Conservation (phyloP, 495 filamentous ascomycete genomes). For the Halenospora varia region DNA sequence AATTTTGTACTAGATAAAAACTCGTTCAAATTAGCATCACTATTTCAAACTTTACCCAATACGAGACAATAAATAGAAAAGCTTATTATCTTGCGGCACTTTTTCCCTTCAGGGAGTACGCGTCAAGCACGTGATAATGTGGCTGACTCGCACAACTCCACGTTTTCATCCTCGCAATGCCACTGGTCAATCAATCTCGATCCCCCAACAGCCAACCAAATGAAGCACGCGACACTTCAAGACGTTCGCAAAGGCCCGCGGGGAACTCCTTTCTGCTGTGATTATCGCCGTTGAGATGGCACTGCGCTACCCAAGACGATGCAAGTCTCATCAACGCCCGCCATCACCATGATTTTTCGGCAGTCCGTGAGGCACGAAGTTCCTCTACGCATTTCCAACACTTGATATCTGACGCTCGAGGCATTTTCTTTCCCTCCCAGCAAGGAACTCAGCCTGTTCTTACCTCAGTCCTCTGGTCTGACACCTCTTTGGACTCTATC, state of each 20-base stretch:
- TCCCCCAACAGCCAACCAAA: neutral
- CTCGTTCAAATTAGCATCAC: too few species aligned
- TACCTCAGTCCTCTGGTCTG: neutral
- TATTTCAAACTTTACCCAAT: too few species aligned
- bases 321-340: slow-evolving; percentile 6
- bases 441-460: neutral
- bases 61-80: too few species aligned
- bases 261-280: neutral
- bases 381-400: neutral
- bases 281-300: slow-evolving; percentile 1
- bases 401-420: neutral
- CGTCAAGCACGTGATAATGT: neutral
- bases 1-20: too few species aligned
- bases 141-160: neutral
- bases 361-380: neutral
- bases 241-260: neutral
- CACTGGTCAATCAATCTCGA: neutral
- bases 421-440: neutral
- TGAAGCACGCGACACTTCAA: neutral
- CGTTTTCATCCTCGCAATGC: neutral
- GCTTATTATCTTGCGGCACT: too few species aligned
- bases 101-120: too few species aligned
- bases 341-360: neutral
- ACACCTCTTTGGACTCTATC: neutral
- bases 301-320: neutral